These are phyloP conservation scores for Colletotrichum tropicicola DNA, from an alignment of 2,329 filamentous ascomycete species.

Conservation along the genomic window DNA sequence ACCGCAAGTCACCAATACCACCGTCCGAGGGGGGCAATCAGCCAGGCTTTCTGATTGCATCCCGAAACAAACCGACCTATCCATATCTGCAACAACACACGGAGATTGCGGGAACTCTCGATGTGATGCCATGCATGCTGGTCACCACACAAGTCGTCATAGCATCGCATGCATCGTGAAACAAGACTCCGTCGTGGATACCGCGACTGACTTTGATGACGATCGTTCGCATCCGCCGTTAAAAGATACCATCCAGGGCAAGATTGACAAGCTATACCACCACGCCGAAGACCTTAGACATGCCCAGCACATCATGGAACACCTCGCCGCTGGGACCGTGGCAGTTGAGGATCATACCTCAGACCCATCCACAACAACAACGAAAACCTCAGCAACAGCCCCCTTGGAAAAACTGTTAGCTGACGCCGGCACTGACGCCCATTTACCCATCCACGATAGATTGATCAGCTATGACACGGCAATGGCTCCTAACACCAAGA, in stretches of 20 bases:
- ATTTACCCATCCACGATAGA: neutral
- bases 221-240: neutral
- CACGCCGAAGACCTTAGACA: conserved; percentile 45
- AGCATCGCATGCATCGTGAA: conserved; percentile 40
- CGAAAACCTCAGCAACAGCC: neutral
- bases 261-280: conserved; percentile 42
- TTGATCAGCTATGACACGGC: conserved; percentile 4
- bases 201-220: conserved; percentile 3
- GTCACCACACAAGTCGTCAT: conserved; percentile 41
- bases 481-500: neutral
- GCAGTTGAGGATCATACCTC: neutral
- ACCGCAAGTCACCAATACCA: conserved; percentile 34
- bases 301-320: conserved; percentile 44
- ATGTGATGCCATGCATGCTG: conserved; percentile 36
- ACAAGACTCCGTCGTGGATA: conserved; percentile 16
- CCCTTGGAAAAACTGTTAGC: neutral
- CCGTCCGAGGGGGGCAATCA: conserved; percentile 31
- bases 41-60: conserved; percentile 41
- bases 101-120: conserved; percentile 39
- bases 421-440: neutral
- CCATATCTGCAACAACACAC: conserved; percentile 28
- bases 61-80: conserved; percentile 30
- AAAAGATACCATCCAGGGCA: conserved; percentile 31
- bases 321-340: conserved; percentile 38
- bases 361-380: neutral